Evolutionary conservation across 179 eudicot genomes (phyloP).

Genomic region (Silene coronaria): DNA sequence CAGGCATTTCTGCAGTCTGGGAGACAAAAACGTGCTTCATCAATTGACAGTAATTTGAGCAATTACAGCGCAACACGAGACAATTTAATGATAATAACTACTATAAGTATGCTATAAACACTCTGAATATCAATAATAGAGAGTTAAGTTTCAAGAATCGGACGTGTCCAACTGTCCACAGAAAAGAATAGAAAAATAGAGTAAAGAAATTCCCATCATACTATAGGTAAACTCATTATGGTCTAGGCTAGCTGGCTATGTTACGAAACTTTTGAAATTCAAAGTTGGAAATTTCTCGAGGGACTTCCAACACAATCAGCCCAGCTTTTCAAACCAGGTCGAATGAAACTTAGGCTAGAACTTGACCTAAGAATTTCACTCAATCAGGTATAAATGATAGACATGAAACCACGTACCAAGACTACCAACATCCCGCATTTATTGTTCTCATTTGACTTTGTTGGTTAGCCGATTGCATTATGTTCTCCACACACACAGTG

Average conservation of each 20-base stretch:
- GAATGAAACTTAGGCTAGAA: background rate
- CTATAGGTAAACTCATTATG: background rate
- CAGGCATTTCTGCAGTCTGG: constrained; percentile 99
- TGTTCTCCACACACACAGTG: background rate
- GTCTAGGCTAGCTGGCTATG: constrained; percentile 7
- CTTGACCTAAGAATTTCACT: too few species aligned
- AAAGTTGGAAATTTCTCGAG: background rate
- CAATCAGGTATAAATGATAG: background rate
- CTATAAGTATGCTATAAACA: background rate
- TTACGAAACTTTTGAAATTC: background rate
- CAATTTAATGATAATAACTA: background rate
- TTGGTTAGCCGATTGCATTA: background rate
- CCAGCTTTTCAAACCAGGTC: background rate
- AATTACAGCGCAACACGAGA: background rate
- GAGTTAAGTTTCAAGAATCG: background rate
- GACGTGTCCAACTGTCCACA: background rate
- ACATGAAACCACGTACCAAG: background rate
- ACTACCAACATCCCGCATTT: too few species aligned
- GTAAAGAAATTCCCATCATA: too few species aligned
- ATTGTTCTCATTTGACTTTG: background rate
- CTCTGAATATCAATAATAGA: background rate
- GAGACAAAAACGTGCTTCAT: constrained; percentile 22
- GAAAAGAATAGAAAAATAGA: background rate
- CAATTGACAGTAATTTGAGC: constrained; percentile 9
- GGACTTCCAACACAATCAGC: background rate